Base-by-base conservation (phyloP, 805 yeast genomes). In the Candida vaughaniae region DNA sequence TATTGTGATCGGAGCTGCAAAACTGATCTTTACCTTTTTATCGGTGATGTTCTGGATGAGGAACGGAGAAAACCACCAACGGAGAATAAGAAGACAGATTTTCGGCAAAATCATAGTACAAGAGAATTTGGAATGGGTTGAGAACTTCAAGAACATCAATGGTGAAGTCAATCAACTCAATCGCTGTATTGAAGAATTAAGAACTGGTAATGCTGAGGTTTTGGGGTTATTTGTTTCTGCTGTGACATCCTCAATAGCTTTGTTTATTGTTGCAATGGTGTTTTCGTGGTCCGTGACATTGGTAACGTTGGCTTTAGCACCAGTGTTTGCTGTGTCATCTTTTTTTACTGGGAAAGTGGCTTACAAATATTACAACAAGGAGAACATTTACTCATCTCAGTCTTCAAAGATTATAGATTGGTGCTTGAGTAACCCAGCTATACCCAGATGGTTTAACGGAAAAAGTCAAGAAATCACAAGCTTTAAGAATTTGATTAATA, bases 281-380 rank as follows among this genome's bases (percentile, higher is more conserved):
- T 81, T 79, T 42, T 85, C 95, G 3, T 91, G 97, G 97, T 72
- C 85, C 3, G 68, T 93, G 8, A 85, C 97, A 0, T 60, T 93
- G 17, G 75, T 93, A 1, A 77, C 84, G n/a, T 51, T 91, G 41
- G 81, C 87, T 1, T 71, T 84, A 3, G 48, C 87, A 3, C 99
- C 99, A 0, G 22, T 89, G 0, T 75, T 91, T 39, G 68, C 69
- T 0, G 6, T 69, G 0, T 44, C 73, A 3, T 78, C 83, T 1
- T 58, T 64, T 25, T 23, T 69, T 0, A 73, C 82, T 39, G 78
- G 89, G 0, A 64, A 52, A 11, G 53, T 71, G 22, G 72, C 84
- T 10, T 75, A 73, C 35, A 64, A 55, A 22, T 69, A 64, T 43
- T 71, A 87, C 1, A 52, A 56, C 3, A 33, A 45, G 14, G 93